Evolutionary conservation across 225 moss, liverwort and hornwort genomes (phyloP).

Genomic region (Straminergon stramineum): DNA sequence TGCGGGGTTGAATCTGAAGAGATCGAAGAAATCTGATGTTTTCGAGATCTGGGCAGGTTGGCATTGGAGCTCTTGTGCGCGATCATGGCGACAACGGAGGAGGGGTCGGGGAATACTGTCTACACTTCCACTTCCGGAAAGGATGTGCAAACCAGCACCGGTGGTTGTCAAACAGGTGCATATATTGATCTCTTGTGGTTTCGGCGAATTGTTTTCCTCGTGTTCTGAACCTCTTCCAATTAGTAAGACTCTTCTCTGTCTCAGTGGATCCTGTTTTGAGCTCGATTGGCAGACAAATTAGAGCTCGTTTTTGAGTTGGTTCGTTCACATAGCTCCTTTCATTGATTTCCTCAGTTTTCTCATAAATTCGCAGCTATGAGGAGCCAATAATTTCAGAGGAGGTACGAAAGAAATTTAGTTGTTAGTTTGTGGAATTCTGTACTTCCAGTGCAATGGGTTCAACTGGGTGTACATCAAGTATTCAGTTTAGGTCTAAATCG

Average conservation of each 20-base stretch:
- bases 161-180: conserved; percentile 9
- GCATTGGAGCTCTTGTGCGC: not conserved
- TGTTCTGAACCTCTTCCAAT: not conserved
- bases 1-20: not conserved
- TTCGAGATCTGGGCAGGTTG: not conserved
- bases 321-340: not conserved
- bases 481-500: not conserved
- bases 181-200: not conserved
- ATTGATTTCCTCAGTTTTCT: not conserved
- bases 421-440: not conserved
- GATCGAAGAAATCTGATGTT: not conserved
- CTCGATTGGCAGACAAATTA: not conserved
- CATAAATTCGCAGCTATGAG: not conserved
- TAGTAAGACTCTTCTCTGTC: not conserved
- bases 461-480: not conserved
- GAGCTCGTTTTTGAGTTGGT: not conserved
- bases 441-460: not conserved
- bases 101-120: not conserved
- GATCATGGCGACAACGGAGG: conserved; percentile 18
- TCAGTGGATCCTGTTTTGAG: not conserved
- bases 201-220: not conserved
- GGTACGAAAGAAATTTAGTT: not conserved
- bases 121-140: not conserved
- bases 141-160: conserved; percentile 1
- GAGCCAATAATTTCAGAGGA: not conserved